A percentile compares a stretch with the other conserved stretches of the same genome.
Evolutionary conservation across 495 filamentous ascomycete species (phyloP).

Genomic region (Tuber calosporum): DNA sequence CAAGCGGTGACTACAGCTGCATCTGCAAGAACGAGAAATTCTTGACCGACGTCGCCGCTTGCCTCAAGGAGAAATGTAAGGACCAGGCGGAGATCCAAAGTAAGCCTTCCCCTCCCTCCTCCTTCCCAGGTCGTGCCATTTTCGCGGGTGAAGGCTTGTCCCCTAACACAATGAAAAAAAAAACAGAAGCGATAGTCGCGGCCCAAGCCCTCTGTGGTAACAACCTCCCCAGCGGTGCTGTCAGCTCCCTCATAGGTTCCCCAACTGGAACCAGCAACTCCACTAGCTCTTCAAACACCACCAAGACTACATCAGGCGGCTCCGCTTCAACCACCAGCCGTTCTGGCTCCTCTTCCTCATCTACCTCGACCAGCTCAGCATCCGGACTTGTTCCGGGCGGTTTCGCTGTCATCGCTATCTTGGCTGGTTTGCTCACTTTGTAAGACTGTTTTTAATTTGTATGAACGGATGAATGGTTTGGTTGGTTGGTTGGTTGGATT

Average conservation of each 20-base stretch:
- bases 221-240: constrained; percentile 34
- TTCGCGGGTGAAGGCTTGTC: too few relatives aligned
- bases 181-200: constrained; percentile 49
- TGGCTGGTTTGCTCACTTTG: constrained; percentile 11
- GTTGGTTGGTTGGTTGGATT: background rate
- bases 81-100: constrained; percentile 50
- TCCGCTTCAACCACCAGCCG: too few relatives aligned
- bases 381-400: background rate
- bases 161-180: background rate
- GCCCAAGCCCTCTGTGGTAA: constrained; percentile 50
- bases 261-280: background rate
- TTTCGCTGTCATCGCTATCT: constrained; percentile 8
- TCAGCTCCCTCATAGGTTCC: background rate
- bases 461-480: constrained; percentile 3
- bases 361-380: background rate
- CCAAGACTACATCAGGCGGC: background rate
- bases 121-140: too few relatives aligned
- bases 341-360: too few relatives aligned
- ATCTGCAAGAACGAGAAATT: constrained; percentile 59
- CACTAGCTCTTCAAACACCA: background rate
- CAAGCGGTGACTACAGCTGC: constrained; percentile 54
- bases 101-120: constrained; percentile 36
- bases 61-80: constrained; percentile 54
- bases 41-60: constrained; percentile 59
- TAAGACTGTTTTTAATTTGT: constrained; percentile 7